Evolutionary conservation across 192 early-diverging fungal genomes (phyloP).

Genomic region (Coemansia umbellata): DNA sequence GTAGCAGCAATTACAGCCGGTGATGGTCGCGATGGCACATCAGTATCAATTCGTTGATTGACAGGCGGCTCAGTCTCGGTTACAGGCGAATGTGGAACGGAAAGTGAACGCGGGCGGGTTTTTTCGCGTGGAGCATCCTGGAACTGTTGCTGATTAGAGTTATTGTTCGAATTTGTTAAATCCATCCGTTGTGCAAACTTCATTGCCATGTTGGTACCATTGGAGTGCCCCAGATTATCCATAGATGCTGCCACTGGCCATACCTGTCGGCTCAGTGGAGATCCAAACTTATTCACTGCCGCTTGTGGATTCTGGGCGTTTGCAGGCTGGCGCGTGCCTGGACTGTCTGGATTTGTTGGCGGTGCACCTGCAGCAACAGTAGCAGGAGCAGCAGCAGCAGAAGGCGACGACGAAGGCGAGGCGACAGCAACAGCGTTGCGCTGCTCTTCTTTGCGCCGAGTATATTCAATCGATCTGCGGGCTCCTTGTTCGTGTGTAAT

Average conservation of each 20-base stretch:
- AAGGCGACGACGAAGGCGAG: not conserved
- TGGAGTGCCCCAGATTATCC: slow-evolving; percentile 10
- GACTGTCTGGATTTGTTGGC: not conserved
- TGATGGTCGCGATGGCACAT: slow-evolving; percentile 3
- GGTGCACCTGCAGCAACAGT: too few species aligned
- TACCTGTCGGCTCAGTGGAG: slow-evolving; percentile 41
- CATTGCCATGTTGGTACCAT: not conserved
- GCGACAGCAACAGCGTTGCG: slow-evolving; percentile 2
- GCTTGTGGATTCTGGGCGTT: not conserved
- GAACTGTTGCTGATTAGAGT: too few species aligned
- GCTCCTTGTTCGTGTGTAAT: slow-evolving; percentile 48
- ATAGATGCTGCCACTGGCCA: slow-evolving; percentile 33
- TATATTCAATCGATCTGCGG: slow-evolving; percentile 40
- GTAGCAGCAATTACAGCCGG: slow-evolving; percentile 33
- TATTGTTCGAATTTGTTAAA: too few species aligned
- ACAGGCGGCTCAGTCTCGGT: not conserved
- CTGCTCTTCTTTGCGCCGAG: slow-evolving; percentile 31
- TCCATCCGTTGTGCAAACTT: too few species aligned
- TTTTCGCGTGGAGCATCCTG: not conserved
- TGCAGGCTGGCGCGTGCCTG: not conserved
- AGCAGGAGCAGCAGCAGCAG: too few species aligned
- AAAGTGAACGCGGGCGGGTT: slow-evolving; percentile 25
- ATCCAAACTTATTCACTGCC: slow-evolving; percentile 17
- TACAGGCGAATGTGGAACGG: slow-evolving; percentile 10
- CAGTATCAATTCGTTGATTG: not conserved